These are phyloP conservation scores for Ecytonucleospora hepatopenaei DNA, from an alignment of 371 early-diverging fungal species.

Conservation along the genomic window DNA sequence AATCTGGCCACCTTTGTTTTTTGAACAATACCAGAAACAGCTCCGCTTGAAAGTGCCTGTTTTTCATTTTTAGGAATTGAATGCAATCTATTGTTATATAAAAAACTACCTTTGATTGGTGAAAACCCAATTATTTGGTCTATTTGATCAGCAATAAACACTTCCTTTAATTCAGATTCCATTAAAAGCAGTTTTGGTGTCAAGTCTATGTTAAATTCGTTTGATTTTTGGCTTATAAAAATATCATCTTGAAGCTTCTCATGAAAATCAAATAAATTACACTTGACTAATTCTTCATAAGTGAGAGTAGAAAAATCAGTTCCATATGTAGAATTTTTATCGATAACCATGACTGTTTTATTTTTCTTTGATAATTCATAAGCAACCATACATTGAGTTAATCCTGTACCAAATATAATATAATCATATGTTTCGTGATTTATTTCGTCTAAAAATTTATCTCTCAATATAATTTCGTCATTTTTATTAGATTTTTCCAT, in stretches of 20 bases:
- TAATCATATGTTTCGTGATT: slow-evolving; percentile 32
- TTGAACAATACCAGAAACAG: slow-evolving; percentile 84
- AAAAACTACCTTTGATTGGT: slow-evolving; percentile 81
- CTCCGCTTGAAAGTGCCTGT: slow-evolving; percentile 71
- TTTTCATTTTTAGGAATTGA: slow-evolving; percentile 81
- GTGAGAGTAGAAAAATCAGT: slow-evolving; percentile 62
- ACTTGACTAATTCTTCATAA: slow-evolving; percentile 34
- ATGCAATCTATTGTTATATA: slow-evolving; percentile 73
- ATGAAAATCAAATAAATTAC: background rate
- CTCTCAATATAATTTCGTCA: too few species aligned
- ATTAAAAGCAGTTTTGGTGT: slow-evolving; percentile 99
- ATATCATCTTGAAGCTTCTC: too few species aligned
- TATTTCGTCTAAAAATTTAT: background rate
- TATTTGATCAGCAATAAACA: slow-evolving; percentile 76
- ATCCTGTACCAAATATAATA: slow-evolving; percentile 71
- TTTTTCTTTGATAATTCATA: slow-evolving; percentile 87
- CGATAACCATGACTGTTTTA: slow-evolving; percentile 91
- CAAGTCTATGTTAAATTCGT: slow-evolving; percentile 88
- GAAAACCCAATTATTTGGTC: slow-evolving; percentile 90
- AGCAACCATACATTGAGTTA: slow-evolving; percentile 96
- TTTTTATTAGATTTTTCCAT: too few species aligned
- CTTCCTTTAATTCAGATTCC: slow-evolving; percentile 68
- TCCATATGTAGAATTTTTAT: slow-evolving; percentile 93
- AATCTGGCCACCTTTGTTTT: slow-evolving; percentile 83
- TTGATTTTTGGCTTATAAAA: slow-evolving; percentile 57